A percentile compares a stretch with the other conserved stretches of the same genome.
Evolutionary conservation across 768 basidiomycete species (phyloP).

Genomic region (Hirschioporus abietinus): DNA sequence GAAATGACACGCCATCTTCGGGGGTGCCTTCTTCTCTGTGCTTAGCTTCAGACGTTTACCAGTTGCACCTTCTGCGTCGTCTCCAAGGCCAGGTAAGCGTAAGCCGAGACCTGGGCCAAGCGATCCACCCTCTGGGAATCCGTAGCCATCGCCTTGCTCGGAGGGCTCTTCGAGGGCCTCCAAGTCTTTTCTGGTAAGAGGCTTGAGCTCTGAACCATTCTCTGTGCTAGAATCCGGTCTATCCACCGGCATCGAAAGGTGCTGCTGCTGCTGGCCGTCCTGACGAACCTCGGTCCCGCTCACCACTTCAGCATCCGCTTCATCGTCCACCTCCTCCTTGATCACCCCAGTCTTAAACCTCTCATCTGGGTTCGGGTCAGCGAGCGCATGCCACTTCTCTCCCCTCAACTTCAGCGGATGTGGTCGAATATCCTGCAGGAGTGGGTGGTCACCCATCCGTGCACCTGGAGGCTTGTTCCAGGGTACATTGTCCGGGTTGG

Average conservation of each 20-base stretch:
- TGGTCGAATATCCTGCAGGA: background rate
- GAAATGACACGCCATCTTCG: slow-evolving; percentile 18
- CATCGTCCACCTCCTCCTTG: slow-evolving; percentile 26
- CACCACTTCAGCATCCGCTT: slow-evolving; percentile 12
- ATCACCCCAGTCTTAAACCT: slow-evolving; percentile 14
- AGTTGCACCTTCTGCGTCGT: background rate
- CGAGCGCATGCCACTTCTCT: background rate
- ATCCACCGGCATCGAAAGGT: background rate
- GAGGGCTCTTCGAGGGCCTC: background rate
- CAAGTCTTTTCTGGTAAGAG: background rate
- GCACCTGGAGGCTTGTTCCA: background rate
- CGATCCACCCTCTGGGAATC: background rate
- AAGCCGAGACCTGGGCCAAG: background rate
- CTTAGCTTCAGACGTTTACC: background rate
- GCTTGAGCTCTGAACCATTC: background rate
- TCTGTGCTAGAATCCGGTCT: background rate
- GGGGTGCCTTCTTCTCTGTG: background rate
- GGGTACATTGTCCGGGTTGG: background rate
- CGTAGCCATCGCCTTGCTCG: background rate
- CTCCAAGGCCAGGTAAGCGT: background rate
- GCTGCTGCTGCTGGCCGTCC: too few relatives aligned
- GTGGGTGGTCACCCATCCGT: background rate
- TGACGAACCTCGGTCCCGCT: too few relatives aligned
- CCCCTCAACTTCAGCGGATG: background rate
- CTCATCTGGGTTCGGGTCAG: slow-evolving; percentile 5